A percentile compares a stretch with the other conserved stretches of the same genome.
Evolutionary conservation across 2,329 filamentous ascomycete genomes (phyloP).

Genomic region (Cladosporium sp.): DNA sequence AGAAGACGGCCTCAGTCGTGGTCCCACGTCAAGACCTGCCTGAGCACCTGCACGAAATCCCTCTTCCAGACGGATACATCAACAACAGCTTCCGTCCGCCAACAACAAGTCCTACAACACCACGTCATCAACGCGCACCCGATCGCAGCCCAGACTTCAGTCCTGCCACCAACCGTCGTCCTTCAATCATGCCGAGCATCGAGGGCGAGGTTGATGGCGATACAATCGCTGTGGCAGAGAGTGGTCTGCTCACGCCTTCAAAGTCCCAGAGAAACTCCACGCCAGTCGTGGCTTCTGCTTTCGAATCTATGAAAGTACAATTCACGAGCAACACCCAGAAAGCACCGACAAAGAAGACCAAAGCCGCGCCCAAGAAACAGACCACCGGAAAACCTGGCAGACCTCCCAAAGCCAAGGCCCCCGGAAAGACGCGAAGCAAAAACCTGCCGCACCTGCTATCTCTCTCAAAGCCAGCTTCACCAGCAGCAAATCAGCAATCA

Average conservation of each 20-base stretch:
- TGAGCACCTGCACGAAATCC: constrained; percentile 12
- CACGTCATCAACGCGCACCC: constrained; percentile 1
- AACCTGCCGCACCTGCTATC: constrained; percentile 13
- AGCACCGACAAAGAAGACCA: constrained; percentile 11
- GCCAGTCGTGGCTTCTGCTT: constrained; percentile 19
- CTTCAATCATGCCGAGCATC: constrained; percentile 24
- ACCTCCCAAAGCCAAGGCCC: constrained; percentile 16
- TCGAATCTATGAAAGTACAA: constrained; percentile 14
- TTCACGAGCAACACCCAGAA: constrained; percentile 15
- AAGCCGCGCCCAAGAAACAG: constrained; percentile 21
- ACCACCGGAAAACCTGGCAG: constrained; percentile 25
- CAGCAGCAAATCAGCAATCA: constrained; percentile 22
- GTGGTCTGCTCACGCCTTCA: constrained; percentile 31
- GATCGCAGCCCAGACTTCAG: constrained; percentile 17
- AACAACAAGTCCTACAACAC: constrained; percentile 19
- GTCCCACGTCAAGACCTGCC: constrained; percentile 18
- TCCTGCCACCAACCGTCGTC: constrained; percentile 18
- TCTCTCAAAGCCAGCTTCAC: constrained; percentile 23
- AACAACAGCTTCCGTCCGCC: constrained; percentile 31
- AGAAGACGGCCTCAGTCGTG: constrained; percentile 36
- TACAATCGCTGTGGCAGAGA: constrained; percentile 19
- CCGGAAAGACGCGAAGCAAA: constrained; percentile 12
- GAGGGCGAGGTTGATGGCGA: constrained; percentile 23
- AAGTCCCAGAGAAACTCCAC: constrained; percentile 25
- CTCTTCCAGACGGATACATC: constrained; percentile 21